Evolutionary conservation across 495 filamentous ascomycete genomes (phyloP), one percentile per base, ranked within the genome.

Genomic region (Jackrogersella multiformis): DNA sequence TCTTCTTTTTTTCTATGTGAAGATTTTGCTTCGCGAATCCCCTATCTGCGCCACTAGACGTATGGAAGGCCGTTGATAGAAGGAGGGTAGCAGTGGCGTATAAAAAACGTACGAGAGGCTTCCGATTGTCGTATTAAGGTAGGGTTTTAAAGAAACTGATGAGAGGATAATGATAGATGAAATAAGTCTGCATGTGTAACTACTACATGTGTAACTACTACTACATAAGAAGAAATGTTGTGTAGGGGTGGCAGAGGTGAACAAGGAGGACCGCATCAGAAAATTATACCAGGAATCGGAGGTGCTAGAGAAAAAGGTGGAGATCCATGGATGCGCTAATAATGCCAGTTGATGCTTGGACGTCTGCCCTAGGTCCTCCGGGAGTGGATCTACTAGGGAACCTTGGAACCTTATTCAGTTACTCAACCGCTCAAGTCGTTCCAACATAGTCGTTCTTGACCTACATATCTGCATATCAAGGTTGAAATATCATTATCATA

Each of bases 281-380:
- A 26, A 70, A 70, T 62, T 70, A 66, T 70, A 70, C 49, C 16
- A 70, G 57, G 67, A 66, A 70, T 70, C 67, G 67, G 67, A 61
- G 38, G 44, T 48, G 24, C 41, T 20, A 61, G 42, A 53, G 24
- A 38, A 34, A 55, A 55, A 48, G 16, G 48, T 52, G 30, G 48
- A 38, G 32, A 61, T 56, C 21, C 54, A 18, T 30, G 24, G 49
- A 61, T 56, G 28, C 59, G 52, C 64, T 68, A 62, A 57, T 24
- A n/a, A n/a, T n/a, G n/a, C n/a, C n/a, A n/a, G n/a, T n/a, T n/a
- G 9, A 41, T 52, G 12, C 44, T 42, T 52, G 12, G 39, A 46
- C 8, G 36, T 59, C 56, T 54, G 21, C 49, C 28, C 28, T 30
- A 30, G n/a, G n/a, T n/a, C 32, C 32, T 35, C 10, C 39, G 39